A percentile compares a stretch with the other conserved stretches of the same genome.
These are phyloP conservation scores for Fusarium luffae DNA, from an alignment of 2,329 filamentous ascomycete genomes.

Conservation along the genomic window DNA sequence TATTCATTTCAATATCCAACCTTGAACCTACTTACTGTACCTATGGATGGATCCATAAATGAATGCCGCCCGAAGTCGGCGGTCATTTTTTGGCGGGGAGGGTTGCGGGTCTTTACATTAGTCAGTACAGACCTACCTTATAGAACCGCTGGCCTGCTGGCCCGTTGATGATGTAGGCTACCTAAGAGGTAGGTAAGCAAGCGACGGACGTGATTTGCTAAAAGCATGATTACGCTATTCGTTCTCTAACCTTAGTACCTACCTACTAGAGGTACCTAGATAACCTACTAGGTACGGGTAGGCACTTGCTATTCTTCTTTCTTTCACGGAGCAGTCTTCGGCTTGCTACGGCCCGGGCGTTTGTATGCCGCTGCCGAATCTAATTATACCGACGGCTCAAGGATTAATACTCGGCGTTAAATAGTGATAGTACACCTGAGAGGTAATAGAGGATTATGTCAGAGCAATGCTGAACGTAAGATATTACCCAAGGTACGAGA, in stretches of 20 bases:
- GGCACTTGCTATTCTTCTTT: conserved; percentile 1
- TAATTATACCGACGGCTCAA: conserved; percentile 1
- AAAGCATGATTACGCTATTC: not conserved
- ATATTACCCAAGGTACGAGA: not conserved
- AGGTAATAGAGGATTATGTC: not conserved
- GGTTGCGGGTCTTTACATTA: conserved; percentile 29
- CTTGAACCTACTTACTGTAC: too few relatives aligned
- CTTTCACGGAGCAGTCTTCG: conserved; percentile 16
- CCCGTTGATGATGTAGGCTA: conserved; percentile 7
- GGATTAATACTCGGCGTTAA: not conserved
- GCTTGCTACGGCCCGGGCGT: conserved; percentile 30
- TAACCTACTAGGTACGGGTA: too few relatives aligned
- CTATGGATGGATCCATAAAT: not conserved
- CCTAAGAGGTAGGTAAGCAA: not conserved
- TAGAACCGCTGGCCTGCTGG: conserved; percentile 15
- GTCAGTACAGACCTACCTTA: not conserved
- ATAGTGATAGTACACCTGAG: not conserved
- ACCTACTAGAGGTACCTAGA: too few relatives aligned
- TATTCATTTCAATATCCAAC: conserved; percentile 7
- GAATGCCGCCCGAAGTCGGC: conserved; percentile 40
- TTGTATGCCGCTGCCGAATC: not conserved
- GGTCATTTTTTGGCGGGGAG: conserved; percentile 35
- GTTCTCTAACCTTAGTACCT: not conserved
- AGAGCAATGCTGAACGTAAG: not conserved
- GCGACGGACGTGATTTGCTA: conserved; percentile 27